These are phyloP conservation scores for Trichoderma gracile DNA, from an alignment of 2,329 filamentous ascomycete genomes.

Conservation along the genomic window DNA sequence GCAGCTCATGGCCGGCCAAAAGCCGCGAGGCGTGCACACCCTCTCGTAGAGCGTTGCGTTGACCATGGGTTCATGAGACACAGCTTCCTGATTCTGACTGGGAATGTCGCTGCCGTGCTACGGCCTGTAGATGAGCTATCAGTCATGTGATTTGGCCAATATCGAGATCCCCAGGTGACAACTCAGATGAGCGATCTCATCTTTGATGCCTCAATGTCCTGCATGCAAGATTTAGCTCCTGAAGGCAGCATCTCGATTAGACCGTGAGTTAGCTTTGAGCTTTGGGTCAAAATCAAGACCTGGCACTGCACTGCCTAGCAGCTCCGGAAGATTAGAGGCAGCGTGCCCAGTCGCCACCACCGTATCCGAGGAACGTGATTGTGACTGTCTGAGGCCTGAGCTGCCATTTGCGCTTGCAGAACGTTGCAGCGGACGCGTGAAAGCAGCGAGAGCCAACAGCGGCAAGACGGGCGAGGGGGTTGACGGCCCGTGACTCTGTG, in stretches of 20 bases:
- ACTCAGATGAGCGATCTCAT: too few species aligned
- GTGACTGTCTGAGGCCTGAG: not conserved
- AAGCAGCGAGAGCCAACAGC: not conserved
- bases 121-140: not conserved
- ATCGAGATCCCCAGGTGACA: not conserved
- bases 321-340: too few species aligned
- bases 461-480: conserved; percentile 1
- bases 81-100: conserved; percentile 13
- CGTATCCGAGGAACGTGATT: not conserved
- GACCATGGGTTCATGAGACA: not conserved
- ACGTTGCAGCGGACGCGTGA: not conserved
- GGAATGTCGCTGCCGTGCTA: not conserved
- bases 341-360: not conserved
- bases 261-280: too few species aligned
- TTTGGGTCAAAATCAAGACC: too few species aligned
- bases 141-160: not conserved
- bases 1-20: conserved; percentile 2
- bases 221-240: too few species aligned
- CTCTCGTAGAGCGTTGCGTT: not conserved
- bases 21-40: not conserved
- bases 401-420: not conserved
- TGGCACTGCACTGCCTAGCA: too few species aligned
- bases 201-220: not conserved
- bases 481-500: not conserved
- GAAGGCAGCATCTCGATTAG: too few species aligned